Evolutionary conservation across 2,329 filamentous ascomycete genomes (phyloP).

Genomic region (Aspergillus tubingensis): DNA sequence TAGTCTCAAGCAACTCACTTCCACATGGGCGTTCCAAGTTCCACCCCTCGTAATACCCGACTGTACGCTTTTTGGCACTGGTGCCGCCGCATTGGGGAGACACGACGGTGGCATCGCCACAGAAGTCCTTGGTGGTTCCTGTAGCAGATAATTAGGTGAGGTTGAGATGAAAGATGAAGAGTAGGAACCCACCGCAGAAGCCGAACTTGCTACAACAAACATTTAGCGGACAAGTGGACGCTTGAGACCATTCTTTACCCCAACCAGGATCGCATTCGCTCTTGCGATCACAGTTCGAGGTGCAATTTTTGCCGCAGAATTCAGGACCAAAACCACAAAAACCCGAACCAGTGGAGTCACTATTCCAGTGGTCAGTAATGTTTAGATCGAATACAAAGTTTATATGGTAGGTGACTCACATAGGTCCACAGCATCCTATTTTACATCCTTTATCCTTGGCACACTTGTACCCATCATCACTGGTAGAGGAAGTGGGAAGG

Average conservation of each 20-base stretch:
- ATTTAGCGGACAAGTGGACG: neutral
- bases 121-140: slow-evolving; percentile 15
- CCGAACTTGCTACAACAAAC: slow-evolving; percentile 9
- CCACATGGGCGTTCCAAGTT: slow-evolving; percentile 24
- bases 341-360: slow-evolving; percentile 12
- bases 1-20: neutral
- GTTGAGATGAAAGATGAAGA: neutral
- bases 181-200: slow-evolving; percentile 6
- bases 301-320: slow-evolving; percentile 18
- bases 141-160: neutral
- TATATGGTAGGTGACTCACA: neutral
- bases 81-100: slow-evolving; percentile 13
- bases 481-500: neutral
- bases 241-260: slow-evolving; percentile 17
- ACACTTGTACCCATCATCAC: slow-evolving; percentile 6
- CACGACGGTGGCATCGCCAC: slow-evolving; percentile 11
- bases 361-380: neutral
- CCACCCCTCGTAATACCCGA: slow-evolving; percentile 45
- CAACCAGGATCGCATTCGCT: slow-evolving; percentile 30
- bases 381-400: neutral
- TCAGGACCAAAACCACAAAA: slow-evolving; percentile 20
- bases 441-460: slow-evolving; percentile 10
- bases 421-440: slow-evolving; percentile 10
- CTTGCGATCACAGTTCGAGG: slow-evolving; percentile 23
- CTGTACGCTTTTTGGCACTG: slow-evolving; percentile 13